phyloP scores from a whole-genome alignment of 306 rosid species.

The Cyclanthera cordifolia region DNA sequence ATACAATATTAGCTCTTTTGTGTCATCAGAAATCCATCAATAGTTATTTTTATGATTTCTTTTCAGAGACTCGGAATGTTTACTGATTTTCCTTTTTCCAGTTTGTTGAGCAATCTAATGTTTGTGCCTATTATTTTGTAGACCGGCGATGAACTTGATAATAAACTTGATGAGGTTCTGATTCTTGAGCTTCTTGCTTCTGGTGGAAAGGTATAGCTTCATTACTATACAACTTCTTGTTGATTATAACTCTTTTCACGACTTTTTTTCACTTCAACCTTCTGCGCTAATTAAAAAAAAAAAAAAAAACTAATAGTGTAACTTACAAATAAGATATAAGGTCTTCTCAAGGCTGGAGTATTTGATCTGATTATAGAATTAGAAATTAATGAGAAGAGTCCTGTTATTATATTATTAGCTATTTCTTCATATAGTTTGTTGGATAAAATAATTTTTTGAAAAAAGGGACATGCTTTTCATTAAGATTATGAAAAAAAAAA shows the following conservation, averaged over 20 bases:
- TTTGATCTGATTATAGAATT: not conserved
- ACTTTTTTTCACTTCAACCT: not conserved
- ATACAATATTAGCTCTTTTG: not conserved
- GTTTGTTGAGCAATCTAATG: slow-evolving; percentile 9
- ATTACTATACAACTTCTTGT: not conserved
- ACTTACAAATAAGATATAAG: not conserved
- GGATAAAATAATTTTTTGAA: not conserved
- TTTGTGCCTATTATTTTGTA: slow-evolving; percentile 26
- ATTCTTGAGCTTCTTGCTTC: slow-evolving; percentile 75
- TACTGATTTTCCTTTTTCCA: not conserved
- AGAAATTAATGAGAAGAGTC: not conserved
- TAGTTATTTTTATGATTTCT: not conserved
- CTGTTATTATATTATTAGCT: not conserved
- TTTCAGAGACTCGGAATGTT: not conserved
- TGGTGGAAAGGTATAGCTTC: slow-evolving; percentile 69
- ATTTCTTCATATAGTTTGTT: not conserved
- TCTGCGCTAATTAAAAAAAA: not conserved
- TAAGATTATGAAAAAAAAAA: too few species aligned
- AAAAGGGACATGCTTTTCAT: too few species aligned
- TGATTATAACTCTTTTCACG: not conserved
- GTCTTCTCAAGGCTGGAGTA: slow-evolving; percentile 2
- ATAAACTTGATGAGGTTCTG: slow-evolving; percentile 48
- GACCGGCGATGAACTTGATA: slow-evolving; percentile 40
- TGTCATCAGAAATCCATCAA: not conserved
- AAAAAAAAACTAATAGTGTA: not conserved